Evolutionary conservation across 2,329 filamentous ascomycete genomes (phyloP), one percentile per base, ranked within the genome.

Genomic region (Diaporthe sp.): DNA sequence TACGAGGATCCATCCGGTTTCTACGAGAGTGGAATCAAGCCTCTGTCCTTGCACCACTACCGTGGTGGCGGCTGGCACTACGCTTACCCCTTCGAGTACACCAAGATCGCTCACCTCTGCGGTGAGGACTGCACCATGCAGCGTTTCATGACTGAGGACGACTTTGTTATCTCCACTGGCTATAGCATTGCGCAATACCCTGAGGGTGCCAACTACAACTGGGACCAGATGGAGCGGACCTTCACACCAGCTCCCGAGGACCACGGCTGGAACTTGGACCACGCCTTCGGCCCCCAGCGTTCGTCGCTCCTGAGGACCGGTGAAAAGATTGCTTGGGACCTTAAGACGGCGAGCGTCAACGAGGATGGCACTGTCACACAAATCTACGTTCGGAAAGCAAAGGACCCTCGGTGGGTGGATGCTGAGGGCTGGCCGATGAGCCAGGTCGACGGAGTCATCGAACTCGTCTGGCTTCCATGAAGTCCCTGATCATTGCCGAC

Each of bases 1-100:
- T 86, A 88, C 75, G 89, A 88, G 65, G 90, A 92, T 80, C 89
- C 90, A 4, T 90, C 90, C 0, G 91, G 91, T 6, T 92, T 92
- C 82, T 93, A 92, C 82, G 91, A 93, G 83, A 88, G 88, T 53
- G 90, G 90, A 42, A 87, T 91, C 78, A 87, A 88, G 78, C 91
- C 91, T 1, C 85, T 92, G 31, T 91, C 89, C 10, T 86, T 93
- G 31, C 91, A 93, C 82, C 91, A 93, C 84, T 92, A 91, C 86
- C 91, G 91, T 79, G 89, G 90, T 63, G 88, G 89, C 58, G 87
- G 88, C 73, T 91, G 89, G 89, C 89, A 91, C 81, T 80, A 82
- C 31, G 88, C 88, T 47, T 85, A 86, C 74, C 90, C 91, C 68
- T 87, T 87, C 79, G 87, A 90, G 77, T 88, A 91, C 81, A 87